These are phyloP conservation scores for Plectranthus barbatus DNA, from an alignment of 257 asterid genomes.

Conservation along the genomic window DNA sequence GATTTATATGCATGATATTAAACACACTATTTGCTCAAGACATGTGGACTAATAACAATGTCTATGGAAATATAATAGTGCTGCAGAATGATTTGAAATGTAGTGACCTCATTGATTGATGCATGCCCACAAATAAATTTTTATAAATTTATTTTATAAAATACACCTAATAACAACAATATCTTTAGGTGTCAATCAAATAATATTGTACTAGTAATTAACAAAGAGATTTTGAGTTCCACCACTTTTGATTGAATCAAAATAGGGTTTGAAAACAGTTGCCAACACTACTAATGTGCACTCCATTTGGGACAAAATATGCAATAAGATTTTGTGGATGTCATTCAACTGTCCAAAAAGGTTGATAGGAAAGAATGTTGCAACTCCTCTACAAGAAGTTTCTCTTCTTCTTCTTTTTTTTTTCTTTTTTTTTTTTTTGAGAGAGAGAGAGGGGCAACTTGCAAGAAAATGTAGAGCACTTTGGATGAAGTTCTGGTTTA, in stretches of 20 bases:
- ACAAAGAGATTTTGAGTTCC: background rate
- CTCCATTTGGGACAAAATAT: slow-evolving; percentile 19
- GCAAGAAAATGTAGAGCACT: slow-evolving; percentile 13
- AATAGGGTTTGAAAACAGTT: slow-evolving; percentile 12
- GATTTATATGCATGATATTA: too few relatives aligned
- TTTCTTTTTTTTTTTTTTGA: too few relatives aligned
- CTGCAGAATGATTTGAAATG: background rate
- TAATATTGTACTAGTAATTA: background rate
- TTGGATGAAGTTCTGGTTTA: slow-evolving; percentile 2
- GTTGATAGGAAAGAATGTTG: slow-evolving; percentile 2
- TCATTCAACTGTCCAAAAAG: slow-evolving; percentile 13
- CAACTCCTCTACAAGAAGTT: background rate
- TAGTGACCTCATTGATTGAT: slow-evolving; percentile 11
- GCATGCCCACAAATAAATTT: background rate
- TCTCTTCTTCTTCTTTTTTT: slow-evolving; percentile 21
- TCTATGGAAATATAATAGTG: background rate
- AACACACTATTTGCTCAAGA: too few relatives aligned
- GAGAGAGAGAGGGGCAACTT: slow-evolving; percentile 8
- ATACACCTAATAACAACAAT: background rate
- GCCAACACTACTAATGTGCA: slow-evolving; percentile 4
- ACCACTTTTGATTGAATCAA: background rate
- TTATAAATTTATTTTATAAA: too few relatives aligned
- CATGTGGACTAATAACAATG: too few relatives aligned
- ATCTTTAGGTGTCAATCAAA: background rate
- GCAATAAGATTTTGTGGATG: slow-evolving; percentile 13